Evolutionary conservation across 192 early-diverging fungal genomes (phyloP), one percentile per base, ranked within the genome.

Genomic region (Coemansia sp.): DNA sequence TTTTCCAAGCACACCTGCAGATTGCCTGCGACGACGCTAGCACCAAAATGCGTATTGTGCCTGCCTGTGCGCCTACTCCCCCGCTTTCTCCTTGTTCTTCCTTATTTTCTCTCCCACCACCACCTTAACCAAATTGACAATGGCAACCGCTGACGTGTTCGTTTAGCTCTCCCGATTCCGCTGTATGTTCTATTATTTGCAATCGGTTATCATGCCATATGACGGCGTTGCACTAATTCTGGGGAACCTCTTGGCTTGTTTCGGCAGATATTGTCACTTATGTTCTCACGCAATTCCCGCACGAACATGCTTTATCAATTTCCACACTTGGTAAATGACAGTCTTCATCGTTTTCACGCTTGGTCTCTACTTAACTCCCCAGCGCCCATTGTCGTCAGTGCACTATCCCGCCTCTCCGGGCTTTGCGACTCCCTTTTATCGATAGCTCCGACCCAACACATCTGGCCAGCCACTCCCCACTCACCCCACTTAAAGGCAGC

Each of bases 401-500:
- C 55, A 58, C 55, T 58, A 58, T 58, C 29, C 31, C 55, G 5
- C 27, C 5, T n/a, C 15, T 32, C 17, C 29, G 55, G 31, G 12
- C 15, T 12, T 32, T 32, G 55, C 7, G 55, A 7, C 15, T 34
- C 51, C 27, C 55, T 58, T 31, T 58, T 34, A 58, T 34, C 24
- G 55, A 58, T 32, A 36, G 55, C 31, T 58, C 15, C 29, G 5
- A 56, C 55, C 29, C 55, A 27, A 13, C 27, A 24, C 51, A 29
- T 29, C 27, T 55, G 5, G 48, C 20, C 48, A 51, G 48, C 20
- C 48, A 20, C 48, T 29, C 22, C 51, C 51, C 51, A 20, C 51
- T 55, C 51, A 27, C 27, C 55, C 55, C 55, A 58, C 10, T 58
- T 34, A 58, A 34, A 58, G 55, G 5, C 55, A 58, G 55, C 32